These are phyloP conservation scores for Aspergillus pseudoviridinutans DNA, from an alignment of 2,329 filamentous ascomycete species.

Conservation along the genomic window DNA sequence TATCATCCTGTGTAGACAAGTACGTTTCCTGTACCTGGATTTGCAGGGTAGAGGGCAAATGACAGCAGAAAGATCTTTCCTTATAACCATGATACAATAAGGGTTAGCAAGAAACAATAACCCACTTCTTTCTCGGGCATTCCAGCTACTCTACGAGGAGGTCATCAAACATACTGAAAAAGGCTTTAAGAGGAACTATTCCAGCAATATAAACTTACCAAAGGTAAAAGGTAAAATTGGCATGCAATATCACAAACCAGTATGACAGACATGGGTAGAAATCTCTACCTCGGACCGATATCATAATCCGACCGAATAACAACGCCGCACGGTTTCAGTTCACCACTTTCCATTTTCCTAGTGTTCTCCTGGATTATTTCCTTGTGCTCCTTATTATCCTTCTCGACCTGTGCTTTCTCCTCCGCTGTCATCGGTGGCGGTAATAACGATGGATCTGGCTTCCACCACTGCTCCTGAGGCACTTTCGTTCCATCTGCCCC, in stretches of 20 bases:
- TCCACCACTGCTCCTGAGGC: slow-evolving; percentile 8
- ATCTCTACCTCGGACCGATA: not conserved
- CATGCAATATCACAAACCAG: not conserved
- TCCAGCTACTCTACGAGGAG: too few relatives aligned
- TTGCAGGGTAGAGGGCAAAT: too few relatives aligned
- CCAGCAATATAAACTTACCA: too few relatives aligned
- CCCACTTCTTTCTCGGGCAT: too few relatives aligned
- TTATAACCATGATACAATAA: too few relatives aligned
- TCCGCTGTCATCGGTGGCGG: slow-evolving; percentile 1
- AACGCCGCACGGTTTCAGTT: slow-evolving; percentile 4
- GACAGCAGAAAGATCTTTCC: too few relatives aligned
- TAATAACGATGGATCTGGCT: slow-evolving; percentile 7
- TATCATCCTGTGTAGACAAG: too few relatives aligned
- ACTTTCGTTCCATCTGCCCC: slow-evolving; percentile 5
- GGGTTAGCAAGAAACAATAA: too few relatives aligned
- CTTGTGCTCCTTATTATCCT: slow-evolving; percentile 3
- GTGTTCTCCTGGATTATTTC: slow-evolving; percentile 6
- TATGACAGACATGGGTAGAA: not conserved
- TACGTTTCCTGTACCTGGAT: too few relatives aligned
- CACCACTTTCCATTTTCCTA: slow-evolving; percentile 4
- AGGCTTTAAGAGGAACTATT: too few relatives aligned
- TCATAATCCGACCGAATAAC: slow-evolving; percentile 3
- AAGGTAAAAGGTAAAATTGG: too few relatives aligned
- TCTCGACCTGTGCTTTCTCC: slow-evolving; percentile 1
- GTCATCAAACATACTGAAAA: too few relatives aligned